Conservation (phyloP, 164 flowering plant species). For the Vitis vinifera region ASM3070453v1 NC_081811.1:23044501-23045000, state of each 20-base stretch:
- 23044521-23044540: constrained; percentile 73
- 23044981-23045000: neutral
- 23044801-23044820: constrained; percentile 87
- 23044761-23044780: constrained; percentile 89
- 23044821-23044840: constrained; percentile 98
- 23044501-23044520: constrained; percentile 97
- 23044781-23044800: constrained; percentile 74
- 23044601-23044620: constrained; percentile 63
- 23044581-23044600: constrained; percentile 87
- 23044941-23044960: neutral
- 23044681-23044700: constrained; percentile 82
- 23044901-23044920: neutral
- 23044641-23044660: constrained; percentile 98
- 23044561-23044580: constrained; percentile 98
- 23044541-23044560: constrained; percentile 96
- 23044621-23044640: constrained; percentile 96
- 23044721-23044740: constrained; percentile 96
- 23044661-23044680: constrained; percentile 51
- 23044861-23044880: constrained; percentile 1
- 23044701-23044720: constrained; percentile 95
- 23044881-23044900: neutral
- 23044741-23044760: constrained; percentile 99
- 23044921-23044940: neutral
- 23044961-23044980: too few species aligned
- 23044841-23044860: constrained; percentile 35